phyloP scores from a whole-genome alignment of 2,329 filamentous ascomycete species.

The Exophiala sideris region DNA sequence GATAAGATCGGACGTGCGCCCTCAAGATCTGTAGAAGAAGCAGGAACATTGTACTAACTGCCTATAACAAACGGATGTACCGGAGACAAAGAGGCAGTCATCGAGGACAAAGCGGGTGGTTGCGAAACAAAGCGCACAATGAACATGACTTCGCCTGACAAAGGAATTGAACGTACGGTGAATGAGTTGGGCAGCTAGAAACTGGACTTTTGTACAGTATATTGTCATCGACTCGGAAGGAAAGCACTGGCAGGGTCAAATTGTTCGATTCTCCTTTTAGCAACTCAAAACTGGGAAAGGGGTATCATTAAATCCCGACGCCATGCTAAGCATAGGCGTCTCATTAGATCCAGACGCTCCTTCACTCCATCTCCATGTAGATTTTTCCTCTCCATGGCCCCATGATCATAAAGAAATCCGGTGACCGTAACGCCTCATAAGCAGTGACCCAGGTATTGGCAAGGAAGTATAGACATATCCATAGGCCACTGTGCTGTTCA shows the following conservation, averaged over 20 bases:
- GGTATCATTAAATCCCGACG: constrained; percentile 19
- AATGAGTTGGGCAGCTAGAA: neutral
- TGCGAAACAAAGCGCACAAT: too few species aligned
- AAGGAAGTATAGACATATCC: too few species aligned
- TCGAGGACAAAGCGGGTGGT: too few species aligned
- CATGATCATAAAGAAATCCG: neutral
- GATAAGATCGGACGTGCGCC: too few species aligned
- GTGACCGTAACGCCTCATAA: too few species aligned
- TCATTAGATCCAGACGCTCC: neutral
- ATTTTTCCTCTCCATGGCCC: neutral
- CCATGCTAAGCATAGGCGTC: neutral
- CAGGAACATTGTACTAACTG: too few species aligned
- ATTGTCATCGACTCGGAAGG: neutral
- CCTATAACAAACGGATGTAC: too few species aligned
- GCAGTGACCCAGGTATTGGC: too few species aligned
- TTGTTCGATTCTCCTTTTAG: neutral
- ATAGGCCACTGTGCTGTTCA: neutral
- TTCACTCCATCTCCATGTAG: neutral
- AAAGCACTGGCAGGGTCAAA: neutral
- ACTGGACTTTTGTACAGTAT: neutral
- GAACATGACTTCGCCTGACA: too few species aligned
- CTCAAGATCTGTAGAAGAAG: too few species aligned
- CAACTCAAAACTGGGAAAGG: neutral
- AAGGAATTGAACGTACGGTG: neutral
- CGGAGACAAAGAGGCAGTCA: too few species aligned